Conservation (phyloP, 2,329 filamentous ascomycete species). For the Aspergillus pseudoviridinutans region DNA sequence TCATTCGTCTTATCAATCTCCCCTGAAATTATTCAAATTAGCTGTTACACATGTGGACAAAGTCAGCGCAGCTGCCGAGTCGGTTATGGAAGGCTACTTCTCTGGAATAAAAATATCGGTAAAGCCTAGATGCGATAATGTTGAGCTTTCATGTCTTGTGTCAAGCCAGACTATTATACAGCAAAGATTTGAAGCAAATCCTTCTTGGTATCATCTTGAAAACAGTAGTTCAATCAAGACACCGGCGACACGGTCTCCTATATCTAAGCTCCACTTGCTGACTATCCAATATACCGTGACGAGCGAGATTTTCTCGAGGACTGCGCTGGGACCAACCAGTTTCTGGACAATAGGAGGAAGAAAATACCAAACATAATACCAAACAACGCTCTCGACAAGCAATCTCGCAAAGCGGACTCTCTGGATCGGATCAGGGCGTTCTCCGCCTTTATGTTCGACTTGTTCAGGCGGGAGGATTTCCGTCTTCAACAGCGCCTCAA, state of each 20-base stretch:
- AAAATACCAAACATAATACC: background rate
- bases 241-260: background rate
- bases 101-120: too few species aligned
- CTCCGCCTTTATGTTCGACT: background rate
- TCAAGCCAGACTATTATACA: too few species aligned
- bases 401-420: background rate
- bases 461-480: background rate
- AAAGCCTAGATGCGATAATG: too few species aligned
- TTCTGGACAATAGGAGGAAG: background rate
- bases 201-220: background rate
- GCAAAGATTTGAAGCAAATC: too few species aligned
- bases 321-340: background rate
- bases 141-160: too few species aligned
- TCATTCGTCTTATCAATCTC: background rate
- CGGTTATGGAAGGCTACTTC: background rate
- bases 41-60: background rate
- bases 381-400: background rate
- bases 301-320: background rate
- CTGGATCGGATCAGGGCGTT: background rate
- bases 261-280: background rate
- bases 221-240: background rate
- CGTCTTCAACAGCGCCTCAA: background rate
- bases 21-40: background rate
- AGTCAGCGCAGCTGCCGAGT: background rate
- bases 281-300: background rate